Conservation (phyloP, 495 filamentous ascomycete genomes). For the Penicillium herquei region DNA sequence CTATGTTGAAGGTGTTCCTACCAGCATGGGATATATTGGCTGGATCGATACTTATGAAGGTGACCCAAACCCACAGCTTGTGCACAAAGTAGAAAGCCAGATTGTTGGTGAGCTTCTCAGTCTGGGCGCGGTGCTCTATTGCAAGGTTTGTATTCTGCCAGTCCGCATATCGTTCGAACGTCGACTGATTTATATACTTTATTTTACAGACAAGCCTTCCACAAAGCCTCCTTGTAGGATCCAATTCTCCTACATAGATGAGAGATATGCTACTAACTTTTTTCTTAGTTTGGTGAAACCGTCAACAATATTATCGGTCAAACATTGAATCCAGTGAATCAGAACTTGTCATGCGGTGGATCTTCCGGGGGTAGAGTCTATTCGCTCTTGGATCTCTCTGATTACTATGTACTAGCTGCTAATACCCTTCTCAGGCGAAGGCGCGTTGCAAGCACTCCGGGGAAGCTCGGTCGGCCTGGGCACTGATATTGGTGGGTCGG, state of each 20-base stretch:
- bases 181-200: neutral
- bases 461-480: neutral
- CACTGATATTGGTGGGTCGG: neutral
- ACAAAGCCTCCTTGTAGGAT: neutral
- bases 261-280: neutral
- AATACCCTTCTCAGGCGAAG: neutral
- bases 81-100: neutral
- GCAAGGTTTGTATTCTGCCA: neutral
- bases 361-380: neutral
- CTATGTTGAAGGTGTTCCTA: slow-evolving; percentile 43
- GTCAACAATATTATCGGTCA: neutral
- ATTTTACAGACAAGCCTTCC: neutral
- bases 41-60: slow-evolving; percentile 21
- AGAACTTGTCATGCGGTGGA: neutral
- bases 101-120: neutral
- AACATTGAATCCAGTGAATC: neutral
- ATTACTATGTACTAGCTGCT: neutral
- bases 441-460: neutral
- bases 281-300: neutral
- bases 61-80: neutral
- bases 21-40: slow-evolving; percentile 29
- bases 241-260: neutral
- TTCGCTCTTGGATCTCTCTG: neutral
- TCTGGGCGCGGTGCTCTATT: neutral
- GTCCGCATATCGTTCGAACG: neutral